Conservation (phyloP, 2,329 filamentous ascomycete species). For the Phoma sp. region DNA sequence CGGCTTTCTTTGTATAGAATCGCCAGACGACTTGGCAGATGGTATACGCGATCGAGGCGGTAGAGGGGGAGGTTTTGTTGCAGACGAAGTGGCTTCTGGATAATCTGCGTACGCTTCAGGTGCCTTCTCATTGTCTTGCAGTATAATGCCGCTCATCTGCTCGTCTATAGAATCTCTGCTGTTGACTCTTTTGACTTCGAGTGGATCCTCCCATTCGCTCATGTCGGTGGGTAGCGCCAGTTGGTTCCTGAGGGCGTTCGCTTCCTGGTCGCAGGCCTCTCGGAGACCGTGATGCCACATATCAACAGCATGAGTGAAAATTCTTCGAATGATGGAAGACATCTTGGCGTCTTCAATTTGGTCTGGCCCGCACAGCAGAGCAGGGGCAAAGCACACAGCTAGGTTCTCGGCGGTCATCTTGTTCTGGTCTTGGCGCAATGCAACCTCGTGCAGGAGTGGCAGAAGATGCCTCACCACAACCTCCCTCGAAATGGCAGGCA, state of each 20-base stretch:
- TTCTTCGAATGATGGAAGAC: constrained; percentile 57
- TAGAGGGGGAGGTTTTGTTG: constrained; percentile 42
- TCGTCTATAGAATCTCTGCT: constrained; percentile 40
- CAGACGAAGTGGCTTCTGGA: constrained; percentile 15
- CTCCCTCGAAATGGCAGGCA: constrained; percentile 54
- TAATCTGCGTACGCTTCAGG: constrained; percentile 24
- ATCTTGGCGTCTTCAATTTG: constrained; percentile 62
- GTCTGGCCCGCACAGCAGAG: constrained; percentile 59
- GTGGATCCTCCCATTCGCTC: constrained; percentile 57
- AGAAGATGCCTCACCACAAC: constrained; percentile 59
- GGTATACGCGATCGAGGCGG: constrained; percentile 44
- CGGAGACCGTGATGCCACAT: constrained; percentile 53
- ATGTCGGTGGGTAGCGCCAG: constrained; percentile 49
- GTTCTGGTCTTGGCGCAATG: constrained; percentile 55
- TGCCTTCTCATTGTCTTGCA: constrained; percentile 50
- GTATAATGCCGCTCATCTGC: constrained; percentile 50
- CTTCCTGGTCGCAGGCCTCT: constrained; percentile 50
- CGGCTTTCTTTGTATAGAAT: constrained; percentile 49
- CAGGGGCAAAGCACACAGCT: constrained; percentile 61
- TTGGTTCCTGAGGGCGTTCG: constrained; percentile 47
- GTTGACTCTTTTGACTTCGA: constrained; percentile 41
- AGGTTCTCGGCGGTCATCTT: constrained; percentile 63
- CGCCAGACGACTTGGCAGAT: constrained; percentile 36
- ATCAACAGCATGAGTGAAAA: constrained; percentile 57
- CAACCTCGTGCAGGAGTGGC: constrained; percentile 57